These are phyloP conservation scores for Pseudognaphalium luteoalbum DNA, from an alignment of 129 eudicot genomes.

Conservation along the genomic window DNA sequence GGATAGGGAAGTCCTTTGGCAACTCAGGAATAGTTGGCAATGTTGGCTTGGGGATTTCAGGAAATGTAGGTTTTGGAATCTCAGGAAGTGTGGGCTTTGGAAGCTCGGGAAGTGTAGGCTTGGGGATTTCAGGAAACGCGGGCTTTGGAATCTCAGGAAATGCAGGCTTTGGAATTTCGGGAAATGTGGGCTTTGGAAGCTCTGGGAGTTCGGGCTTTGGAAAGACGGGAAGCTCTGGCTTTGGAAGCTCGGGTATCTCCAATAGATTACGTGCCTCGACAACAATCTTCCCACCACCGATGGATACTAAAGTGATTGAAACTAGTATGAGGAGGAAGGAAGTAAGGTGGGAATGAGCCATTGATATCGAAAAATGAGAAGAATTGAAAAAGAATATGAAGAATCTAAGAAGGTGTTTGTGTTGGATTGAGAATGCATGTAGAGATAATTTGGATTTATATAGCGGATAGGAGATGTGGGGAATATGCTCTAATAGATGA, in stretches of 20 bases:
- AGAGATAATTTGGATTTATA: background rate
- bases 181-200: conserved; percentile 3
- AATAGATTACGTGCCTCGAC: conserved; percentile 29
- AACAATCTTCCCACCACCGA: background rate
- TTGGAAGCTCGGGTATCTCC: conserved; percentile 29
- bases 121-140: background rate
- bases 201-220: conserved; percentile 10
- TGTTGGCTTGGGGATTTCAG: background rate
- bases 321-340: conserved; percentile 19
- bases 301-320: conserved; percentile 21
- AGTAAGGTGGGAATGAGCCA: conserved; percentile 17
- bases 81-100: background rate
- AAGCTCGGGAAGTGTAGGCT: conserved; percentile 3
- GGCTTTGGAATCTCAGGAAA: conserved; percentile 20
- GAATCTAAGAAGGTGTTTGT: background rate
- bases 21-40: conserved; percentile 22
- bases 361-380: conserved; percentile 8
- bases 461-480: conserved; percentile 7
- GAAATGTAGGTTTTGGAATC: background rate
- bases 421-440: conserved; percentile 1
- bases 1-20: conserved; percentile 34
- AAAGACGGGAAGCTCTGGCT: background rate
- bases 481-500: background rate
- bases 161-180: conserved; percentile 2
- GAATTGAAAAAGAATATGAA: background rate